phyloP scores from a whole-genome alignment of 352 stramenopile genomes.

The Aphanomyces astaci region DNA sequence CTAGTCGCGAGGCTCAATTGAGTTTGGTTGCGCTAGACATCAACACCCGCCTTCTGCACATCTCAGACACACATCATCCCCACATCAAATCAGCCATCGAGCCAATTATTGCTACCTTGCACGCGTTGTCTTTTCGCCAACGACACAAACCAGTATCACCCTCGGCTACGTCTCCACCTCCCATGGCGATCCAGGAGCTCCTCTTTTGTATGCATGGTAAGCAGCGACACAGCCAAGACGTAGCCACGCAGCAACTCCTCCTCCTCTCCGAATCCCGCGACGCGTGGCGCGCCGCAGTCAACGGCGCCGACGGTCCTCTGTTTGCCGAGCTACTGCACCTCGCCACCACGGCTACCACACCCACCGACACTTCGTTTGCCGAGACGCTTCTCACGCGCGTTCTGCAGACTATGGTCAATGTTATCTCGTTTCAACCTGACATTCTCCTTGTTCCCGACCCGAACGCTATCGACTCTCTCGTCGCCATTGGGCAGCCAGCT shows the following conservation, averaged over 20 bases:
- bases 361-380: neutral
- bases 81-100: neutral
- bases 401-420: neutral
- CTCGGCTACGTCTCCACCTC: neutral
- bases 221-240: slow-evolving; percentile 8
- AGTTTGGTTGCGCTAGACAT: neutral
- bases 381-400: neutral
- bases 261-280: neutral
- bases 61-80: neutral
- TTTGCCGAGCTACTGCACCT: slow-evolving; percentile 15
- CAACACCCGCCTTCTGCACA: neutral
- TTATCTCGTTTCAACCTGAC: neutral
- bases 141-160: neutral
- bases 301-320: neutral
- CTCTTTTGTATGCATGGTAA: slow-evolving; percentile 12
- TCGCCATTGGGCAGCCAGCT: neutral
- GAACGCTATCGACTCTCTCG: neutral
- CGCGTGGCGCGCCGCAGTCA: neutral
- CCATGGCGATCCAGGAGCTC: slow-evolving; percentile 8
- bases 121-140: neutral
- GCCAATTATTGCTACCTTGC: neutral
- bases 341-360: neutral
- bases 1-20: neutral
- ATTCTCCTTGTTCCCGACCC: neutral
- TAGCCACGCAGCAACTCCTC: slow-evolving; percentile 3